Base-by-base conservation (phyloP, 331 rosid species). In the Acacia concinna region DNA sequence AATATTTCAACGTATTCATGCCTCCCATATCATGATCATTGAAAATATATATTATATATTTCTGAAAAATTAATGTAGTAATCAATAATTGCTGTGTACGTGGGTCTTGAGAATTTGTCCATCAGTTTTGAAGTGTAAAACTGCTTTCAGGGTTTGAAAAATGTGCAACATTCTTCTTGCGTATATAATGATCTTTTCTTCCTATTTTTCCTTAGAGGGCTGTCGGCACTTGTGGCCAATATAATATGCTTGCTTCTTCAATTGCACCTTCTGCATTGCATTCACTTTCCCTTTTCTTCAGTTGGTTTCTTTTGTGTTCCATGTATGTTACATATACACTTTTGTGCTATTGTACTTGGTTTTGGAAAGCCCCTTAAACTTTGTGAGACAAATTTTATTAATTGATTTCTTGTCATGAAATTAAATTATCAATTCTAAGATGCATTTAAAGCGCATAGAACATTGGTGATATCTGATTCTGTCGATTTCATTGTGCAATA, bases 401-500 rank as follows among this genome's bases (percentile, higher is more conserved):
- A 38, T 38, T 38, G 41, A 38, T 38, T 38, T 38, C 41, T 38
- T 11, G 8, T 38, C 12, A 11, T 38, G 41, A 38, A 38, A 38
- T 11, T 8, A 38, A 38, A 38, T 38, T 38, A 38, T 38, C 41
- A 38, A 38, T 38, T 38, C 23, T 57, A 17, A 41, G 73, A 27
- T 25, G 59, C 71, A 57, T 37, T 66, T 8, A 21, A 67, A 56
- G 73, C 40, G 41, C 70, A 52, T 47, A 73, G 46, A 52, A 71
- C 32, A 69, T 56, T n/a, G n/a, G 69, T 62, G 12, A 66, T 75
- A 47, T 72, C 79, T 87, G 81, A 79, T 82, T 84, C 21, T 79
- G 74, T 77, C 81, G 81, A 64, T 81, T 81, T 67, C 57, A 75
- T 88, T 75, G 10, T 84, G 46, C 62, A 59, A 83, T 90, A 96